Conservation (phyloP, 805 yeast species). For the Debaryomyces hansenii region DNA sequence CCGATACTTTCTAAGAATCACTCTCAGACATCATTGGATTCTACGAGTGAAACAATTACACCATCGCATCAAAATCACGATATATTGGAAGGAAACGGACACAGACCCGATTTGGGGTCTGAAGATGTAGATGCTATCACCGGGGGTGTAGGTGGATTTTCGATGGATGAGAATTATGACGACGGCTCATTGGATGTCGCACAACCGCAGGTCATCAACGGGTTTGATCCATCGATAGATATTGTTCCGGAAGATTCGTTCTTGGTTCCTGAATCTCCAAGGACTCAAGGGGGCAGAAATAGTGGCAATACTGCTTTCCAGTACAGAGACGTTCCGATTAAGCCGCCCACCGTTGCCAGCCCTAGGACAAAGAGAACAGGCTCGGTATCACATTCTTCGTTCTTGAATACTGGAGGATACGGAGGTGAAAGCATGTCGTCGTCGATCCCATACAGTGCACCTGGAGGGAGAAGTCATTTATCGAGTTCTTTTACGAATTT, state of each 20-base stretch:
- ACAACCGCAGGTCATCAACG: constrained; percentile 3
- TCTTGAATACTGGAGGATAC: constrained; percentile 30
- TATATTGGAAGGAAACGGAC: background rate
- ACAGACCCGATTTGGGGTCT: background rate
- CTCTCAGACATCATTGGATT: constrained; percentile 11
- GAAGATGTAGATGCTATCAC: background rate
- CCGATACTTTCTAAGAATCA: constrained; percentile 9
- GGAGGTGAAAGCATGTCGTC: constrained; percentile 50
- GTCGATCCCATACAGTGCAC: constrained; percentile 70
- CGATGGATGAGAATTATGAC: background rate
- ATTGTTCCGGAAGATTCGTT: background rate
- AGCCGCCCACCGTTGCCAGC: constrained; percentile 25
- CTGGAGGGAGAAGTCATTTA: constrained; percentile 50
- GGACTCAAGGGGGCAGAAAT: constrained; percentile 1
- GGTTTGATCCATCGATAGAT: constrained; percentile 8
- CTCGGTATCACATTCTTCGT: constrained; percentile 41
- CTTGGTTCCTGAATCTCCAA: constrained; percentile 7
- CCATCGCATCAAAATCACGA: background rate
- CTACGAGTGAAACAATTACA: background rate
- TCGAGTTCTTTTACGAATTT: constrained; percentile 5
- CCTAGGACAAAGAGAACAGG: constrained; percentile 44
- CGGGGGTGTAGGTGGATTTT: constrained; percentile 2
- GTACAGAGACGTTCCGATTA: constrained; percentile 17
- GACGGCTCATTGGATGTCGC: background rate
- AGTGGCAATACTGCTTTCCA: constrained; percentile 14